Evolutionary conservation across 139 green algal genomes (phyloP), one percentile per base, ranked within the genome.

Genomic region (Coccomyxa sp.): DNA sequence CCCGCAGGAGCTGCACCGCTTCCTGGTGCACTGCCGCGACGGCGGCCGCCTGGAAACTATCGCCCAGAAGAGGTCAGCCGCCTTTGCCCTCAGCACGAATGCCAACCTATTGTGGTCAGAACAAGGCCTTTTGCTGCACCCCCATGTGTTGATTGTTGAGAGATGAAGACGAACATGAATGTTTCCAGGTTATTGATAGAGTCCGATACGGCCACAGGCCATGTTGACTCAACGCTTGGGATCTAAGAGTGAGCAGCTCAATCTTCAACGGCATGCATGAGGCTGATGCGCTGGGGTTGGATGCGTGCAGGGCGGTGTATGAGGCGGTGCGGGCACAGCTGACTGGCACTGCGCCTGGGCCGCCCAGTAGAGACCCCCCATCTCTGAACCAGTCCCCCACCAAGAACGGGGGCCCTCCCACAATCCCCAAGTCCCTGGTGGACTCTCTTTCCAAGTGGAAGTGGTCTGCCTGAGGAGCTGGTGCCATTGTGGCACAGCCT

Each of bases 1-100:
- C 10, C 75, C 79, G 0, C 79, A 86, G 68, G 87, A 91, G 73
- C 69, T 91, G 68, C 87, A 91, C 79, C 82, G 84, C 78, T 91
- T 91, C 79, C 76, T 90, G 8, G 73, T 91, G 18, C 85, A 90
- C 39, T 40, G 34, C n/a, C 10, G 33, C 9, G 79, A 80, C 58
- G 79, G 79, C 29, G 36, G 74, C 37, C 58, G 79, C 8, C 50
- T 83, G 27, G 27, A 36, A 6, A 77, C 41, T 14, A 16, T 58
- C 6, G 68, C 37, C 31, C 68, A 83, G 41, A 80, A 83, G 36
- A 71, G 74, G 79, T 80, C 31, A 16, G 40, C 40, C 58, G 37
- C 9, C 71, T 55, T 22, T 10, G n/a, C 31, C 7, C 69, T 44
- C 7, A 9, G n/a, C n/a, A n/a, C n/a, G n/a, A n/a, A n/a, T n/a